Evolutionary conservation across 371 early-diverging fungal genomes (phyloP).

Genomic region (Mortierella sp.): DNA sequence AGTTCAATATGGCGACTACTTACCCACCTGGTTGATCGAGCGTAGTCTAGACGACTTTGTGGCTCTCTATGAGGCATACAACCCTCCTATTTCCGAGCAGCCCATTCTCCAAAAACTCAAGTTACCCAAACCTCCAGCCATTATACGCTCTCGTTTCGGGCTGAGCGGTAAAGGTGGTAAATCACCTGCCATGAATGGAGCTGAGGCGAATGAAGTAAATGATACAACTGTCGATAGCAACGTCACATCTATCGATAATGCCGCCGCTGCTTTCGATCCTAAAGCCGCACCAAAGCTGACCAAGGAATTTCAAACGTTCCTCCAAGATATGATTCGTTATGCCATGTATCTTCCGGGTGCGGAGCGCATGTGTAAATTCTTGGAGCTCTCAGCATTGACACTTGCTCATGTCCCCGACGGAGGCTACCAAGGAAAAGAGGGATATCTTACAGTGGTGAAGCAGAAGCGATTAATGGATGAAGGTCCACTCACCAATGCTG

Average conservation of each 20-base stretch:
- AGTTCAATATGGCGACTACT: constrained; percentile 55
- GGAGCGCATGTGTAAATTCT: constrained; percentile 56
- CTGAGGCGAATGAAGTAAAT: not conserved
- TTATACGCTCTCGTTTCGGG: constrained; percentile 43
- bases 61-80: constrained; percentile 46
- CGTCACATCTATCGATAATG: constrained; percentile 5
- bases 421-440: constrained; percentile 56
- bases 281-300: constrained; percentile 44
- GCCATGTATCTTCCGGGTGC: constrained; percentile 56
- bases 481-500: constrained; percentile 44
- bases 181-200: constrained; percentile 2
- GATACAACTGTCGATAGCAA: constrained; percentile 2
- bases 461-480: constrained; percentile 55
- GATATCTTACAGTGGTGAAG: constrained; percentile 52
- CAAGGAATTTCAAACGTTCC: constrained; percentile 49
- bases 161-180: constrained; percentile 11
- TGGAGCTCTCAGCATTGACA: constrained; percentile 54
- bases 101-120: constrained; percentile 35
- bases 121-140: constrained; percentile 48
- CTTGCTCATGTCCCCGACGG: constrained; percentile 52
- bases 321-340: constrained; percentile 55
- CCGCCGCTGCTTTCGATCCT: constrained; percentile 30
- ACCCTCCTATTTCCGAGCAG: constrained; percentile 43
- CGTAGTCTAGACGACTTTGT: constrained; percentile 57
- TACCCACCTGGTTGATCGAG: constrained; percentile 54